These are phyloP conservation scores for Smittium culicis DNA, from an alignment of 371 early-diverging fungal species.

Conservation along the genomic window DNA sequence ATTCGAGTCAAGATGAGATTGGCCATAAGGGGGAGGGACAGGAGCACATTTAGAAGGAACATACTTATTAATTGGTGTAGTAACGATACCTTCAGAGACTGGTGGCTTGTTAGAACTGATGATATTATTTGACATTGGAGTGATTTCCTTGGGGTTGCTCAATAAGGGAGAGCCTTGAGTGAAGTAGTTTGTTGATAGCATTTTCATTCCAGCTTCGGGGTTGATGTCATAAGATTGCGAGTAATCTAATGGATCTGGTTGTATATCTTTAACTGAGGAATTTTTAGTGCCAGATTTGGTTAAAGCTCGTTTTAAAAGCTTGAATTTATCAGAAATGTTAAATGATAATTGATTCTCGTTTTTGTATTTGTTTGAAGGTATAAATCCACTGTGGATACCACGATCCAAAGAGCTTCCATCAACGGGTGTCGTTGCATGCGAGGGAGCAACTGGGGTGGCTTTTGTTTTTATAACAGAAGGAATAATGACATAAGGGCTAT, in stretches of 20 bases:
- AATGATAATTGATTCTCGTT: background rate
- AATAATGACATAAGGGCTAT: background rate
- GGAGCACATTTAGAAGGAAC: conserved; percentile 3
- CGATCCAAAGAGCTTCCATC: conserved; percentile 6
- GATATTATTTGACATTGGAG: background rate
- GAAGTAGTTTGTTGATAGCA: background rate
- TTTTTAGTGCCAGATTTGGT: background rate
- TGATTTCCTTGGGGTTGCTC: background rate
- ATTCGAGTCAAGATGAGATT: conserved; percentile 62
- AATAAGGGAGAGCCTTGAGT: background rate
- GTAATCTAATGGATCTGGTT: background rate
- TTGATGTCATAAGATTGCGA: background rate
- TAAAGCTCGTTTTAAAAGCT: conserved; percentile 4
- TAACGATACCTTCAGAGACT: background rate
- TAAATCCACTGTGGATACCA: conserved; percentile 3
- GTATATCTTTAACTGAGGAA: background rate
- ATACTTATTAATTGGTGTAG: background rate
- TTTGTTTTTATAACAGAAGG: background rate
- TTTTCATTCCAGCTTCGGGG: background rate
- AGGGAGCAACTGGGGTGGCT: background rate
- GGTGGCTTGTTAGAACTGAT: background rate
- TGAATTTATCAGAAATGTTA: background rate
- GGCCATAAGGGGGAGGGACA: conserved; percentile 72
- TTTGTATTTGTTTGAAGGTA: background rate
- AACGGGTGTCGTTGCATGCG: conserved; percentile 1